phyloP scores from a whole-genome alignment of 495 filamentous ascomycete species.

The Antarctomyces pellizariae region DNA sequence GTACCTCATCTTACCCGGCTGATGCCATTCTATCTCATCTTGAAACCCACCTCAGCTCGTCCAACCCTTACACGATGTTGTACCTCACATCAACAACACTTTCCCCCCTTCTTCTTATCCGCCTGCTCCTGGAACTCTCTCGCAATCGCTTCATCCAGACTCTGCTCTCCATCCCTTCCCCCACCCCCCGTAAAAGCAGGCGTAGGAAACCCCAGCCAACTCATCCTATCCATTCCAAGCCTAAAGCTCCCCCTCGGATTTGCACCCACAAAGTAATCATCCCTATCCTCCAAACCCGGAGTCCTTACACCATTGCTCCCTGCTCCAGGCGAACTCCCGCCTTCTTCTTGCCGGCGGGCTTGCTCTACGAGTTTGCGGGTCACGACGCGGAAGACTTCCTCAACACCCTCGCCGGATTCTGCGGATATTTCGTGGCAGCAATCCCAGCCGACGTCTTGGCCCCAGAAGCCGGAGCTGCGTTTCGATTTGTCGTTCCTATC shows the following conservation, averaged over 20 bases:
- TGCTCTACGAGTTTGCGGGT: conserved; percentile 89
- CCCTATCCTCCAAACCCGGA: conserved; percentile 4
- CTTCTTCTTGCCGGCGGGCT: conserved; percentile 47
- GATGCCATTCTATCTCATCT: no score
- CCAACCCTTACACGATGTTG: no score
- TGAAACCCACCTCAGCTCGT: no score
- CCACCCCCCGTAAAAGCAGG: no score
- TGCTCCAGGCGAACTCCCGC: conserved; percentile 23
- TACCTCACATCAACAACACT: conserved; percentile 24
- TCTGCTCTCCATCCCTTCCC: conserved; percentile 20
- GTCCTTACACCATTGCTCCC: conserved; percentile 3
- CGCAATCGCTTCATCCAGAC: conserved; percentile 13
- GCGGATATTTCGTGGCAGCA: conserved; percentile 93
- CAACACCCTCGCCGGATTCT: conserved; percentile 84
- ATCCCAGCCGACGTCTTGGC: conserved; percentile 82
- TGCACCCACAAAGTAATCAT: conserved; percentile 22
- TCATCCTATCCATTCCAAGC: conserved; percentile 34
- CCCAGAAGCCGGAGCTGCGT: conserved; percentile 68
- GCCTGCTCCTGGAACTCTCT: conserved; percentile 12
- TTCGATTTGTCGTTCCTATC: no score
- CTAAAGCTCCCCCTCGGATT: conserved; percentile 30
- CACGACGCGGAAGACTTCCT: conserved; percentile 91
- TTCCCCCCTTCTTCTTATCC: conserved; percentile 17
- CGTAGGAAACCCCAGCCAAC: conserved; percentile 40
- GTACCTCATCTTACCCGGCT: no score